Evolutionary conservation across 2,329 filamentous ascomycete species (phyloP), one percentile per base, ranked within the genome.

Genomic region (Fusarium liriodendri): DNA sequence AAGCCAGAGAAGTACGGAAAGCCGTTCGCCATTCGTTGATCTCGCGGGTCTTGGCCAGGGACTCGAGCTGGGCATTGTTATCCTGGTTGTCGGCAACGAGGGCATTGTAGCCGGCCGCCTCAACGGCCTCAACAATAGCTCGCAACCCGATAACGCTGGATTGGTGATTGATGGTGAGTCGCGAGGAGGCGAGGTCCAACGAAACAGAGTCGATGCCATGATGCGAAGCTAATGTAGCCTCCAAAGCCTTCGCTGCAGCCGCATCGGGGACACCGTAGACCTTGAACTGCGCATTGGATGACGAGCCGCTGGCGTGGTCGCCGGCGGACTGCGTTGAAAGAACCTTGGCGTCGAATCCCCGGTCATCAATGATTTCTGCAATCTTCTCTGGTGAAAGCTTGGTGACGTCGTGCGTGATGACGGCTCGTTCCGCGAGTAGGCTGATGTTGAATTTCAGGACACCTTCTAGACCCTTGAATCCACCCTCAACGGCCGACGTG

Each of bases 51-150:
- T 99, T 99, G 10, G 97, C 94, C 3, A 99, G 88, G 1, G 97
- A 98, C 82, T 98, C 95, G 3, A 99, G 89, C 81, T 99, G 97
- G 1, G 97, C 96, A 79, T 97, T 97, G 82, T 97, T 98, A 84
- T 99, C 97, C 78, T 98, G 95, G 62, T 92, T 93, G 75, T 98
- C 96, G 1, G 95, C 92, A 13, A 98, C 89, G 3, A 99, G 86
- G 2, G 96, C 97, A 80, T 98, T 98, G 82, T 94, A 94, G 2
- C 96, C 95, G 22, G 90, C 87, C n/a, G 88, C 87, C 83, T 99
- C 96, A 50, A 98, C 90, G 0, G 89, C 85, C 78, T 95, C 94
- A 9, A 98, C 96, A 37, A 98, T 89, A 5, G 89, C 90, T 50
- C 97, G 92, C 25, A 99, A 89, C 4, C 97, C 96, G 62, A 94